Base-by-base conservation (phyloP, 2,329 filamentous ascomycete species). In the Trichoderma brevicompactum region DNA sequence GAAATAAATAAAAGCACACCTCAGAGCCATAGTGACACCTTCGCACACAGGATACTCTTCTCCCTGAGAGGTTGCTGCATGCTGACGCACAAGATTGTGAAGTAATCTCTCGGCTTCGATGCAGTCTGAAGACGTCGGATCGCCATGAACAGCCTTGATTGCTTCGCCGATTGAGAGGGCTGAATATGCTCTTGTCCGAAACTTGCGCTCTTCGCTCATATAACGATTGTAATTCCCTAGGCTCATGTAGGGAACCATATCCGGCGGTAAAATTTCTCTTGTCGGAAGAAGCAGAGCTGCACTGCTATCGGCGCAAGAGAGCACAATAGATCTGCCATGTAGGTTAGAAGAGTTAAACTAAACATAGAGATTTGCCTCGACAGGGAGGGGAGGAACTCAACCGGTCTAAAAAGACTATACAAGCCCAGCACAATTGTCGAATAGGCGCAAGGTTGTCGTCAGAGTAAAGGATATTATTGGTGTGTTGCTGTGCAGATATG, bases 341-440 rank as follows among this genome's bases (percentile, higher is more conserved):
- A 3, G 40, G 19, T 64, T 48, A 64, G 60, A 40, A 36, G 32
- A 48, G 19, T 5, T 41, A 41, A 5, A 2, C 2, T 5, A 41
- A 41, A 41, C 2, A 41, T 5, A 41, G 12, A 41, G 13, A 41
- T 13, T 13, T 12, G 40, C 5, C 23, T 28, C 23, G 23, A 28
- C 23, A 28, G 5, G 2, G 23, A 28, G 23, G 5, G 3, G 43
- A 7, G 23, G 7, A 13, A 49, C 40, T 59, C 19, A 60, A 65
- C 63, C 63, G 23, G 12, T 65, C 63, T 28, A 65, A 23, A 61
- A 50, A 53, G n/a, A 65, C 9, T 8, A 65, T 61, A 9, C n/a
- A 15, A 8, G 28, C 34, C 63, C 63, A 65, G 54, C 63, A 59
- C 15, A 60, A 8, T 10, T 17, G 52, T 7, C 44, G 13, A 19